These are phyloP conservation scores for Fusarium protoensiforme DNA, from an alignment of 2,329 filamentous ascomycete genomes.

Conservation along the genomic window DNA sequence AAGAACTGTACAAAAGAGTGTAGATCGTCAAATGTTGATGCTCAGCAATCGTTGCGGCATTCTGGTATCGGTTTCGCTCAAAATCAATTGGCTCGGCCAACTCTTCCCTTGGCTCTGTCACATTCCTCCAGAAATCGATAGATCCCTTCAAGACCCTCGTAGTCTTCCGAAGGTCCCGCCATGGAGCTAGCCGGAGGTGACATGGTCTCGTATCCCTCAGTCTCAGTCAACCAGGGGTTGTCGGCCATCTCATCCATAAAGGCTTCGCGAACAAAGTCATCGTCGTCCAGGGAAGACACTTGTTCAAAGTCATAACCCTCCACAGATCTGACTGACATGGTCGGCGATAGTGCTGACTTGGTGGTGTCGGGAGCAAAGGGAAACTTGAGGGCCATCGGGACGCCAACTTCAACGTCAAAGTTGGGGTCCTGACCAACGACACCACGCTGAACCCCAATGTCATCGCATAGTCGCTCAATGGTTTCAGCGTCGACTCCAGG, in stretches of 20 bases:
- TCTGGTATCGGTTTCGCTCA: conserved; percentile 33
- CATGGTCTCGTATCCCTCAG: conserved; percentile 62
- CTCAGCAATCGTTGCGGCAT: conserved; percentile 13
- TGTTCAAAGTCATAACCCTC: conserved; percentile 55
- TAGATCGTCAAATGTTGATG: conserved; percentile 35
- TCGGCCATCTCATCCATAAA: conserved; percentile 57
- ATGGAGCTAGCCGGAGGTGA: conserved; percentile 59
- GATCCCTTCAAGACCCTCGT: conserved; percentile 67
- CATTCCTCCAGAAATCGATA: conserved; percentile 70
- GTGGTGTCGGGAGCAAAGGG: conserved; percentile 78
- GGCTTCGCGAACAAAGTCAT: conserved; percentile 51
- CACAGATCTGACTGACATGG: conserved; percentile 59
- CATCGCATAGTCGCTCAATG: conserved; percentile 85
- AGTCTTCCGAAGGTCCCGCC: conserved; percentile 59
- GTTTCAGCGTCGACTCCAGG: conserved; percentile 88
- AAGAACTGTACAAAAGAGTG: conserved; percentile 37
- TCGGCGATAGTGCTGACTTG: conserved; percentile 57
- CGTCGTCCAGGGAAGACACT: conserved; percentile 48
- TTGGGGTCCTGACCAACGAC: conserved; percentile 80
- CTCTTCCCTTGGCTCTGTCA: conserved; percentile 55
- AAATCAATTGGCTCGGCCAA: conserved; percentile 42
- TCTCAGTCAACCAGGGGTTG: conserved; percentile 61
- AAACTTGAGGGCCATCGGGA: conserved; percentile 81
- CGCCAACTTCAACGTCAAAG: conserved; percentile 75
- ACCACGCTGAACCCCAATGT: conserved; percentile 85